Percentiles rank a stretch among this genome's conserved stretches.
Conservation (phyloP, 192 early-diverging fungal genomes). For the Entophlyctis luteolus region DNA sequence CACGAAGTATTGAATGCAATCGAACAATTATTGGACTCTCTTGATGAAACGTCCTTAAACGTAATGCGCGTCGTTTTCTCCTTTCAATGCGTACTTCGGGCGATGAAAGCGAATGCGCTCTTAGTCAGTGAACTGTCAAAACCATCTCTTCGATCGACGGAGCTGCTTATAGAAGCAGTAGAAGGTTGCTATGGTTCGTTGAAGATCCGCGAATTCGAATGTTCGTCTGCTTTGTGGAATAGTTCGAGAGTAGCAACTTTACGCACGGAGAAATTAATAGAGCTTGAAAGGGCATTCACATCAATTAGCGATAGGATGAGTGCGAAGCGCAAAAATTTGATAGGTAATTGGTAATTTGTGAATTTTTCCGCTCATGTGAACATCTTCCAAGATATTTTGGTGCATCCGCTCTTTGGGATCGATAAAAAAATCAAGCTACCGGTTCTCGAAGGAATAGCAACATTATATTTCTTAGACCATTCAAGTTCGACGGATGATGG, state of each 20-base stretch:
- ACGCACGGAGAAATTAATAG: not conserved
- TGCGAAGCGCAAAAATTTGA: conserved; percentile 1
- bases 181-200: conserved; percentile 19
- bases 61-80: conserved; percentile 3
- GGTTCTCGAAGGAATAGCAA: conserved; percentile 63
- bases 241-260: conserved; percentile 9
- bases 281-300: conserved; percentile 6
- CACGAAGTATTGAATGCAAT: conserved; percentile 32
- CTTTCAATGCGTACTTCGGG: conserved; percentile 6
- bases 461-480: conserved; percentile 66
- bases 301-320: not conserved
- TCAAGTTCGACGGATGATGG: not conserved
- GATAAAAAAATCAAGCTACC: conserved; percentile 54
- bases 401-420: conserved; percentile 10
- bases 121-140: conserved; percentile 1
- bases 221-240: conserved; percentile 7
- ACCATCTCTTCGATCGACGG: conserved; percentile 2
- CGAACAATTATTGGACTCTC: conserved; percentile 7
- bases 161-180: not conserved
- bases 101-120: not conserved
- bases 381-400: not conserved
- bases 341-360: not conserved
- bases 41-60: conserved; percentile 4
- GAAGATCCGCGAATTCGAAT: conserved; percentile 9
- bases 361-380: not conserved